phyloP scores from a whole-genome alignment of 257 asterid genomes.

The Fraxinus cuspidata region DNA sequence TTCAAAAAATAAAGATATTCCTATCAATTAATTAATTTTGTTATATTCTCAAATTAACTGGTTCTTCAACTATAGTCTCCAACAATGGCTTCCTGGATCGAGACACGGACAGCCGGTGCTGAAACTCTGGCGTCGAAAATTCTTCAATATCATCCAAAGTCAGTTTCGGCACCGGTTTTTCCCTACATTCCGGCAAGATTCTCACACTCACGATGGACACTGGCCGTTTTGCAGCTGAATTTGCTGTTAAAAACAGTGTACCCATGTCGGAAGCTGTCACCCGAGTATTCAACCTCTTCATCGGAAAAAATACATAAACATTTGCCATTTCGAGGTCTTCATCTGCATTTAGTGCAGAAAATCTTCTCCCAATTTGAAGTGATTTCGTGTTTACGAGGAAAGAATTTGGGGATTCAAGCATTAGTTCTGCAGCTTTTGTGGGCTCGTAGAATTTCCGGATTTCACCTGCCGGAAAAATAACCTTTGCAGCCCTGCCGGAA shows the following conservation, averaged over 20 bases:
- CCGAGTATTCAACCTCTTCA: constrained; percentile 61
- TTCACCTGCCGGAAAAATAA: constrained; percentile 60
- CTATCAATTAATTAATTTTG: neutral
- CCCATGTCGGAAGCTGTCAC: constrained; percentile 76
- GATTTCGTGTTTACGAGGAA: constrained; percentile 60
- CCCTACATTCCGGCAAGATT: constrained; percentile 55
- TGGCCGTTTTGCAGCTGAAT: constrained; percentile 46
- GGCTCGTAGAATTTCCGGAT: constrained; percentile 37
- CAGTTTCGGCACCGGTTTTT: constrained; percentile 43
- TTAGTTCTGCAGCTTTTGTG: constrained; percentile 56
- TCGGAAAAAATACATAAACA: constrained; percentile 68
- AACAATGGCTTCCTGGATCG: constrained; percentile 85
- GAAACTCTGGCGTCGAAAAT: constrained; percentile 50
- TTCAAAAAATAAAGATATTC: neutral
- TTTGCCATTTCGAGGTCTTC: constrained; percentile 75
- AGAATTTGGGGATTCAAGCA: constrained; percentile 57
- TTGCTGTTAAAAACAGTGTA: constrained; percentile 59
- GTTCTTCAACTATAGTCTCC: constrained; percentile 83
- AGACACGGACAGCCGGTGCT: constrained; percentile 54
- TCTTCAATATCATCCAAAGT: constrained; percentile 67
- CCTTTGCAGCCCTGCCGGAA: constrained; percentile 36
- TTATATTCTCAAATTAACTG: constrained; percentile 30
- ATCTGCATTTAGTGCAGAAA: constrained; percentile 71
- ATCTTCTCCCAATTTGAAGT: constrained; percentile 64
- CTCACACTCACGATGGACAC: constrained; percentile 38